phyloP scores from a whole-genome alignment of 2,329 filamentous ascomycete species.

The Grosmannia penicillata region DNA sequence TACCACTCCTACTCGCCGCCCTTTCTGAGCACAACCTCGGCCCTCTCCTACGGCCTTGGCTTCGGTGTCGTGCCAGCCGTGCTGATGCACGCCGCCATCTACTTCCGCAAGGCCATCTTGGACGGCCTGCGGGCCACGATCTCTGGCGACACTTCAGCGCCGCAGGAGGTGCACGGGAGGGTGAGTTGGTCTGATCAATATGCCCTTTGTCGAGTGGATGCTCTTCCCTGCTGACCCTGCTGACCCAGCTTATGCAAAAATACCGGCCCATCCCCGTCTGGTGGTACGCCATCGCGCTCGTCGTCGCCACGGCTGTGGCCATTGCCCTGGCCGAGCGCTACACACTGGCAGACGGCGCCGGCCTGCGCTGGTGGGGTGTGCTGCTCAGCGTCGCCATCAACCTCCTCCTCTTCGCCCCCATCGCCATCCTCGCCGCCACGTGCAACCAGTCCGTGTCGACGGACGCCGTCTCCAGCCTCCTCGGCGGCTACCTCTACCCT shows the following conservation, averaged over 20 bases:
- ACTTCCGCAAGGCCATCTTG: conserved; percentile 30
- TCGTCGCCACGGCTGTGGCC: conserved; percentile 35
- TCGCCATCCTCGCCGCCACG: conserved; percentile 44
- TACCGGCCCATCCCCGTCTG: conserved; percentile 42
- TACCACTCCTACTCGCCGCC: conserved; percentile 51
- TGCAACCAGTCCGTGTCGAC: conserved; percentile 46
- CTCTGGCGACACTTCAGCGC: conserved; percentile 28
- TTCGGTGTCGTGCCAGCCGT: conserved; percentile 44
- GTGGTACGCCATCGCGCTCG: conserved; percentile 38
- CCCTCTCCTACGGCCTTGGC: conserved; percentile 38
- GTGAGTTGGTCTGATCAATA: background rate
- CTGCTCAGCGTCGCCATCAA: conserved; percentile 40
- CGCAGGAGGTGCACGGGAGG: background rate
- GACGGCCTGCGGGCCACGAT: conserved; percentile 33
- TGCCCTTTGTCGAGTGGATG: too few species aligned
- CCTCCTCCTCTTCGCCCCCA: conserved; percentile 41
- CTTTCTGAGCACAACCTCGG: conserved; percentile 46
- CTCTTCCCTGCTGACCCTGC: background rate
- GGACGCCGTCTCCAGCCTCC: conserved; percentile 55
- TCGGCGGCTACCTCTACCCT: conserved; percentile 58
- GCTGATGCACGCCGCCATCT: conserved; percentile 38
- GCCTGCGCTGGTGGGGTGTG: conserved; percentile 40
- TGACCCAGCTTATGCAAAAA: conserved; percentile 41
- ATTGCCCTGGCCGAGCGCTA: conserved; percentile 35
- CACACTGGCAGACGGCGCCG: too few species aligned